Evolutionary conservation across 768 basidiomycete genomes (phyloP), one percentile per base, ranked within the genome.

Genomic region (Trametes maxima): DNA sequence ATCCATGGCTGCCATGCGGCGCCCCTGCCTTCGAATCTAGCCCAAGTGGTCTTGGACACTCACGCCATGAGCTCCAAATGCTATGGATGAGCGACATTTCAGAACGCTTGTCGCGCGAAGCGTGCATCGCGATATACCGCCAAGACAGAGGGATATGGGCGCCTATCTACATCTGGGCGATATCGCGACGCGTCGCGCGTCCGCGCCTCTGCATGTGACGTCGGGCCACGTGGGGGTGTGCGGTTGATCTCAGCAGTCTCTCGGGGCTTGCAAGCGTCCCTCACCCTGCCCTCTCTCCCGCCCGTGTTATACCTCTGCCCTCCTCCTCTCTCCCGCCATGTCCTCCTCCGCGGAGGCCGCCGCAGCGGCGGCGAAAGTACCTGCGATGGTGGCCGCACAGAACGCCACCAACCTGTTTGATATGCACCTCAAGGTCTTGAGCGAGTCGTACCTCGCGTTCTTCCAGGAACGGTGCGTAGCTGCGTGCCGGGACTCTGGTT

Each of bases 401-500:
- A 63, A 62, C 51, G 89, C 89, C 3, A 74, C 90, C 35, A 82
- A 86, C 1, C 76, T 88, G 56, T 93, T 92, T 67, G 92, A 94
- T 54, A 70, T 80, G 42, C 85, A 93, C 66, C 84, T 94, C 37
- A 83, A 78, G 60, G 78, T 85, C 65, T 73, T 92, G 64, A 82
- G 81, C 43, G 89, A 94, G 67, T 89, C 89, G 3, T 94, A 93
- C 72, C 80, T 95, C 59, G 77, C 70, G 59, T 95, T 95, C 78
- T 94, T 95, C 75, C 84, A 86, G 73, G 94, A 95, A 78, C 82
- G 94, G 93, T 90, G 79, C 66, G 44, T 56, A 52, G 16, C 7
- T 16, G 22, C 46, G 46, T 54, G 59, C 19, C 61, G 46, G 59
- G 59, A 33, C 47, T 57, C 50, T 51, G 66, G 55, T 62, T 47